Evolutionary conservation across 106 monocot genomes (phyloP).

Genomic region (Xerophyta viscosa): DNA sequence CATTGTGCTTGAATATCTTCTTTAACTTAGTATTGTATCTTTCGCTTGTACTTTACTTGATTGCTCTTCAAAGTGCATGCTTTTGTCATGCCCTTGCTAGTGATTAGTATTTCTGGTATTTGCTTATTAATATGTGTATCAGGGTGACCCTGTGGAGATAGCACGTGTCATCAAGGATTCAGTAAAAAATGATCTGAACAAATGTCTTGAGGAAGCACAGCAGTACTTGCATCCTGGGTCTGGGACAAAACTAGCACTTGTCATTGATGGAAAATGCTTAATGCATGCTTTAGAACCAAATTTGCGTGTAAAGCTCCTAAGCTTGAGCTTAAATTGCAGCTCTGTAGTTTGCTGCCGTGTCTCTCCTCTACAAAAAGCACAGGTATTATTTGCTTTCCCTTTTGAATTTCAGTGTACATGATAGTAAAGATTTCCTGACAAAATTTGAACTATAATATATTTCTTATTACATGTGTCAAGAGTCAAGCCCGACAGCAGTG

Average conservation of each 20-base stretch:
- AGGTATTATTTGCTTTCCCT: no score
- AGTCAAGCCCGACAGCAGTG: no score
- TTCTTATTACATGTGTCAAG: no score
- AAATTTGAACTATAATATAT: no score
- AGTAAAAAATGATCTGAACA: constrained; percentile 60
- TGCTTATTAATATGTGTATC: constrained; percentile 3
- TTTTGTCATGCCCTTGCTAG: no score
- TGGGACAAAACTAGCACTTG: constrained; percentile 59
- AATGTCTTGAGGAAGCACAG: constrained; percentile 73
- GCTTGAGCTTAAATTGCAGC: constrained; percentile 78
- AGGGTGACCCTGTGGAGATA: constrained; percentile 92
- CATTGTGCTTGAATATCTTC: no score
- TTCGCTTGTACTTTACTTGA: no score
- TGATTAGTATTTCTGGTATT: not conserved
- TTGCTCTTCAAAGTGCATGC: no score
- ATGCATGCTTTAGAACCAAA: constrained; percentile 94
- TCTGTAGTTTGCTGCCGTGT: constrained; percentile 98
- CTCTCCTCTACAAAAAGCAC: constrained; percentile 96
- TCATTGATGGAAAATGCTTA: constrained; percentile 99
- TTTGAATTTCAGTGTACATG: no score
- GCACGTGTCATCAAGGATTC: constrained; percentile 68
- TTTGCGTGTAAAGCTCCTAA: constrained; percentile 81
- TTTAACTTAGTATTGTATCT: no score
- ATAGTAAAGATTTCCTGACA: no score
- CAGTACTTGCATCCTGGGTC: constrained; percentile 24